Evolutionary conservation across 306 rosid genomes (phyloP).

Genomic region (Argentina anserina): DNA sequence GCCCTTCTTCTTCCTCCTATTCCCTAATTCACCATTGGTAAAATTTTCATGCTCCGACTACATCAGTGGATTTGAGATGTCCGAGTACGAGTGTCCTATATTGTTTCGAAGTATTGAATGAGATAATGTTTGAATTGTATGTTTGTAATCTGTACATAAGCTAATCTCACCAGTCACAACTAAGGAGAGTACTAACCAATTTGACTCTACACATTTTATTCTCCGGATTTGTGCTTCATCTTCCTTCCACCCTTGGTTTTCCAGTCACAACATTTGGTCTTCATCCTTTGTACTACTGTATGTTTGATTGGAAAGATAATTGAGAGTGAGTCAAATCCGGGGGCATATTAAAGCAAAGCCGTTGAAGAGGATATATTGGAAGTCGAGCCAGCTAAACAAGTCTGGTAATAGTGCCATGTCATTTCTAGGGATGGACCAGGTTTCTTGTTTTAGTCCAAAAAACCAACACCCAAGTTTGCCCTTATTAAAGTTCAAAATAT

Average conservation of each 20-base stretch:
- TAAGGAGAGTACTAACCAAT: too few relatives aligned
- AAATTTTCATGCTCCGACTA: neutral
- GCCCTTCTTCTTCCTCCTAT: constrained; percentile 1
- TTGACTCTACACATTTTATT: too few relatives aligned
- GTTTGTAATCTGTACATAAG: too few relatives aligned
- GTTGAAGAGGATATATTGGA: constrained; percentile 26
- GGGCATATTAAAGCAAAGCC: neutral
- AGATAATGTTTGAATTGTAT: too few relatives aligned
- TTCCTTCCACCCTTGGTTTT: too few relatives aligned
- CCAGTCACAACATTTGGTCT: too few relatives aligned
- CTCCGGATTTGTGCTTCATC: too few relatives aligned
- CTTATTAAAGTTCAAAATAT: too few relatives aligned
- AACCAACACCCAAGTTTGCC: neutral
- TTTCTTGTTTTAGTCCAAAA: neutral
- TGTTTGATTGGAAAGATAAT: neutral
- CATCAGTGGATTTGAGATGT: too few relatives aligned
- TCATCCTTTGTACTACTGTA: too few relatives aligned
- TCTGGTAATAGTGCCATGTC: constrained; percentile 39
- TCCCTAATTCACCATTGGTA: neutral
- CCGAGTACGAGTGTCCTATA: too few relatives aligned
- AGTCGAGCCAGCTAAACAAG: constrained; percentile 38
- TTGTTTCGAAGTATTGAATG: neutral
- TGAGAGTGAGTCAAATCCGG: neutral
- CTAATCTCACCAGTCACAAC: too few relatives aligned
- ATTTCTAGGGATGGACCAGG: constrained; percentile 15